These are phyloP conservation scores for Bocquillonia castaneifolia DNA, from an alignment of 441 rosid genomes.

Conservation along the genomic window DNA sequence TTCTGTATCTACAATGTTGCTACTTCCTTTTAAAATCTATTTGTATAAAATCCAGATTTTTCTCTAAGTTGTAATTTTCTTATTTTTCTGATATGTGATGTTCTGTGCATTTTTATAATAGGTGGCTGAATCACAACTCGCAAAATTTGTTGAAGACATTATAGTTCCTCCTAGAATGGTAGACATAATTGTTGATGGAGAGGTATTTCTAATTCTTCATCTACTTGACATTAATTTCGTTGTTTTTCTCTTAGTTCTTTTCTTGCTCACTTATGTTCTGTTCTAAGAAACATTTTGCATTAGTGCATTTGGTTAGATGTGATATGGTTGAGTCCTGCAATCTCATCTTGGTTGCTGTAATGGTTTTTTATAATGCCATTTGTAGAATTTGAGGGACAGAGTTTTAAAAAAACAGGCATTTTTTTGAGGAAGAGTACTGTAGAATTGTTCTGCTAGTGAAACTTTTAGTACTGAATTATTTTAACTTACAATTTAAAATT, in stretches of 20 bases:
- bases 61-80: neutral
- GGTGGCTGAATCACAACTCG: constrained; percentile 97
- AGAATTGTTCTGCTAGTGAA: neutral
- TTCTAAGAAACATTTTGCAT: neutral
- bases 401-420: neutral
- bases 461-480: neutral
- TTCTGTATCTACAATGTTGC: neutral
- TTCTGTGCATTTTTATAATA: constrained; percentile 19
- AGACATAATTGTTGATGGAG: constrained; percentile 95
- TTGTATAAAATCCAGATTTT: neutral
- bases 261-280: neutral
- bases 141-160: constrained; percentile 96
- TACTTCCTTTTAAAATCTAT: neutral
- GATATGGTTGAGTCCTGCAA: neutral
- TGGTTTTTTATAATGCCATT: neutral
- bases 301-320: neutral
- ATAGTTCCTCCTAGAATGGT: constrained; percentile 97
- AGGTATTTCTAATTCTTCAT: constrained; percentile 52
- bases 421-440: neutral
- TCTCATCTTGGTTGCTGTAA: neutral
- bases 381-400: neutral
- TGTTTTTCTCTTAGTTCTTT: constrained; percentile 8
- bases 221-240: constrained; percentile 6
- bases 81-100: neutral
- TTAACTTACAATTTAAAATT: too few species aligned